Evolutionary conservation across 176 grass and related monocot genomes (phyloP), one percentile per base, ranked within the genome.

Genomic region (Puccinellia tenuiflora): DNA sequence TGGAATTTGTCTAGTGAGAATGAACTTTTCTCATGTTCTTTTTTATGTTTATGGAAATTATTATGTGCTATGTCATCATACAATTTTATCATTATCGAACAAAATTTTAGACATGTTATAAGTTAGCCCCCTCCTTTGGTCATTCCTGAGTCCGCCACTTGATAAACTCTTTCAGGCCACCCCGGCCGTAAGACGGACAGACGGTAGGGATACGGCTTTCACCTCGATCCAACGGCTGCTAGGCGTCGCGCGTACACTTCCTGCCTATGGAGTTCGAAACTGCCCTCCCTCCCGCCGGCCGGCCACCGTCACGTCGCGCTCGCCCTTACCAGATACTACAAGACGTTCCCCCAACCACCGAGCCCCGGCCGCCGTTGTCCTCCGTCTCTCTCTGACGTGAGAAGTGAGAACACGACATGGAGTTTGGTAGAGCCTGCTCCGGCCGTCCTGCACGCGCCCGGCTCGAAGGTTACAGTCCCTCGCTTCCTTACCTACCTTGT

Each of bases 131-230:
- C n/a, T n/a, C n/a, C n/a, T n/a, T n/a, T n/a, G n/a, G n/a, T n/a
- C n/a, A n/a, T n/a, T n/a, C n/a, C n/a, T n/a, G n/a, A n/a, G n/a
- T n/a, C n/a, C n/a, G n/a, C n/a, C n/a, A n/a, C n/a, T 43, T 59
- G 79, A 77, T 87, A 82, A 77, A 82, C 79, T 62, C 85, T 81
- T 16, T 24, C 25, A n/a, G 40, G 24, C 40, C 40, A 29, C 43
- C 60, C 6, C 22, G 33, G 2, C 33, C 42, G 38, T 9, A 22
- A 42, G 61, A 1, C 43, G 38, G 1, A 22, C 42, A 20, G 59
- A 9, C 28, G 77, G 59, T 63, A 1, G 7, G 13, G 77, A 63
- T 63, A 15, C 29, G 18, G 40, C 42, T 18, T 34, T 16, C 3
- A 18, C 18, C 6, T 80, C 9, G 0, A 66, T 80, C 60, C 60